Base-by-base conservation (phyloP, 2,329 filamentous ascomycete genomes). In the Hypocrella siamensis region DNA sequence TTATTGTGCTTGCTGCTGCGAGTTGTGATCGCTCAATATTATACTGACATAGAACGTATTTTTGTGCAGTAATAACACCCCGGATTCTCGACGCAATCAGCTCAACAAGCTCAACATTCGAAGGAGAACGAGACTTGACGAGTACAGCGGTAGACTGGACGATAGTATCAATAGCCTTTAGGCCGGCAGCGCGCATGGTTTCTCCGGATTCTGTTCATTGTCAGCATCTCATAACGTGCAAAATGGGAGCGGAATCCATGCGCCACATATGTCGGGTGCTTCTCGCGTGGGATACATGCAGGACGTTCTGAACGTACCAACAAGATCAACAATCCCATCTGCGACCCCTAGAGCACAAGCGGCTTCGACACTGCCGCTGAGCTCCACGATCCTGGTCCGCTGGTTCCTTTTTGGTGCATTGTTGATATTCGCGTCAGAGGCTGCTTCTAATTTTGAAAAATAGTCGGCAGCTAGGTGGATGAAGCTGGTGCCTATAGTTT, bases 141-240 rank as follows among this genome's bases (percentile, higher is more conserved):
- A 98, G 70, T 30, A 94, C 79, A 19, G 90, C 86, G 14, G 79
- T 82, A 34, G 80, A 86, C 35, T 84, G 76, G 31, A 94, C 70
- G 17, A 98, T 85, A 3, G 90, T 98, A 45, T 90, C 85, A 45
- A 96, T 94, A 35, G 88, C 79, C 59, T 85, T 86, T 31, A 98
- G 69, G 17, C 90, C 90, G 27, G 88, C 88, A 15, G 88, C 90
- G 48, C 82, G 80, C 90, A 98, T 98, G 1, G 90, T 98, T 58
- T 96, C 88, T 35, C 90, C 90, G 15, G 90, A 96, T 65, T 98
- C 88, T 90, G n/a, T n/a, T n/a, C n/a, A n/a, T n/a, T n/a, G n/a
- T n/a, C n/a, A n/a, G n/a, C n/a, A n/a, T n/a, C n/a, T n/a, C n/a
- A n/a, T n/a, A n/a, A n/a, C n/a, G n/a, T n/a, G n/a, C n/a, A n/a